Evolutionary conservation across 2,329 filamentous ascomycete species (phyloP), one percentile per base, ranked within the genome.

Genomic region (Fulvia fulva): DNA sequence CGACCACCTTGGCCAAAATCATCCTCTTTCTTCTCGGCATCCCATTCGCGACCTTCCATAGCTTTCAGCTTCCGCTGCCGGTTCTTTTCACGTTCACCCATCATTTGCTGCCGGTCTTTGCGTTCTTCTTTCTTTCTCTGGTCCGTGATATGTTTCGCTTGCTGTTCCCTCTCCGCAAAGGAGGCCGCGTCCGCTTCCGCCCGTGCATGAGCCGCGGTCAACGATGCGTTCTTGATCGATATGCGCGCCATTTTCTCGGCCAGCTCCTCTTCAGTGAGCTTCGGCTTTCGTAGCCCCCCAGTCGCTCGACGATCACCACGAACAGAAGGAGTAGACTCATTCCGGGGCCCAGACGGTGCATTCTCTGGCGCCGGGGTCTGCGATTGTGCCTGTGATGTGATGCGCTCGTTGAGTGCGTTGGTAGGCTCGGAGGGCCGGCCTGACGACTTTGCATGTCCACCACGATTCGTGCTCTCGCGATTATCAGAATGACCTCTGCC

Each of bases 141-240:
- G 11, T 71, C 69, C 16, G 73, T 70, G 49, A 83, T 80, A 63
- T 80, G 77, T 22, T 80, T 79, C 0, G 83, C 81, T 9, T 83
- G 74, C 32, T 82, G 81, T 67, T 88, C 86, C n/a, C 85, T 79
- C 57, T 85, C 80, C 44, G 84, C 79, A 68, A 87, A 88, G 0
- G 80, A 82, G 2, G 84, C 84, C 55, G 82, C 80, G 63, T 89
- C 86, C n/a, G 84, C 84, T 74, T 88, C 83, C n/a, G 85, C 84
- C 25, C 84, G 80, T 1, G 81, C 82, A 67, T 88, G 84, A 0
- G 83, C 83, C 8, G 82, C 84, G 8, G 80, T 78, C 14, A 83
- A 77, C 51, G 81, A 78, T 5, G 81, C 81, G 54, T 86, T 87
- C 57, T 85, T 82, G 63, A 86, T 78, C 61, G 80, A 80, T 65